Evolutionary conservation across 306 rosid species (phyloP).

Genomic region (Pueraria montana): DNA sequence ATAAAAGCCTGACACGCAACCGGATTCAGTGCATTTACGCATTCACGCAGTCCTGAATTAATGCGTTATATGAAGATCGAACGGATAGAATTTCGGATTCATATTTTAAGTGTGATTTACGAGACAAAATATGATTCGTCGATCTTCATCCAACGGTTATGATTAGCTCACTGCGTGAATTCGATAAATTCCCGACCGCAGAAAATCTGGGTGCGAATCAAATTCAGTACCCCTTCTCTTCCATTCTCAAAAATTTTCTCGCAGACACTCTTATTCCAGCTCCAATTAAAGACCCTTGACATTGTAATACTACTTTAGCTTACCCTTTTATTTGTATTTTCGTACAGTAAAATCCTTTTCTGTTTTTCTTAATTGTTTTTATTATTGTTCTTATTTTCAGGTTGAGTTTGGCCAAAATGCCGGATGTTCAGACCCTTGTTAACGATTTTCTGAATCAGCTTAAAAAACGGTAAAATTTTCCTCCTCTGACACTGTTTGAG

Average conservation of each 20-base stretch:
- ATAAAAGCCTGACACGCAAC: background rate
- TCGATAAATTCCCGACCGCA: background rate
- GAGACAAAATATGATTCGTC: background rate
- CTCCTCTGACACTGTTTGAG: conserved; percentile 28
- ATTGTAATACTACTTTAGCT: conserved; percentile 20
- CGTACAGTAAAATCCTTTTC: background rate
- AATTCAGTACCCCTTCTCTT: background rate
- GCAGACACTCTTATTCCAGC: background rate
- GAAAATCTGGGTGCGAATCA: background rate
- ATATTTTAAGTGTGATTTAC: background rate
- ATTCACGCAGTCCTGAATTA: background rate
- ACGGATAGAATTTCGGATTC: background rate
- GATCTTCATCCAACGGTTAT: background rate
- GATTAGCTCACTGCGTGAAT: background rate
- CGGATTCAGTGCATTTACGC: background rate
- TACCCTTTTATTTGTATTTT: conserved; percentile 27
- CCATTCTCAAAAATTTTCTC: background rate
- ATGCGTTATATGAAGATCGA: background rate
- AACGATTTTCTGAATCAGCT: conserved; percentile 83
- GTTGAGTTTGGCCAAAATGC: conserved; percentile 70
- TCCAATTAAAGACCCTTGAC: conserved; percentile 6
- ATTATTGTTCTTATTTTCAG: conserved; percentile 34
- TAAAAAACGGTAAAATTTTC: conserved; percentile 71
- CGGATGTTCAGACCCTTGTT: conserved; percentile 84
- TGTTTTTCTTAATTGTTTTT: background rate